Evolutionary conservation across 1,139 yeast species (phyloP).

Genomic region (Williopsis jadinii): DNA sequence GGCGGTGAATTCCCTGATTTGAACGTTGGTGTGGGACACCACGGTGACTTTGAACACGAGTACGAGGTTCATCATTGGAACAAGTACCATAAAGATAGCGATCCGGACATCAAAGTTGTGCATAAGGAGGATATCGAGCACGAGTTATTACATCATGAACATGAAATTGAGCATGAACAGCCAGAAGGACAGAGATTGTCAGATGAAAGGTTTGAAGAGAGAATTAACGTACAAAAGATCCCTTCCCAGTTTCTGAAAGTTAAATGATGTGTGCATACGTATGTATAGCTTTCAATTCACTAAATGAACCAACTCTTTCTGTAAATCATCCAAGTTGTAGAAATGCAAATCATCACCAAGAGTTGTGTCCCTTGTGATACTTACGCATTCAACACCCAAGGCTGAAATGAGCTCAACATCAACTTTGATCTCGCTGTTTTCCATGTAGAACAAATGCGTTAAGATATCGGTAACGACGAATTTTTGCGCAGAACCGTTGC

Average conservation of each 20-base stretch:
- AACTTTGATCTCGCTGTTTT: conserved; percentile 40
- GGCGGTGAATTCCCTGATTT: conserved; percentile 86
- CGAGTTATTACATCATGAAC: conserved; percentile 81
- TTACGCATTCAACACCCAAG: conserved; percentile 40
- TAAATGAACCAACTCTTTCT: conserved; percentile 23
- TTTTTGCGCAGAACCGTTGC: background rate
- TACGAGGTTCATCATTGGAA: conserved; percentile 96
- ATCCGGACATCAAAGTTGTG: conserved; percentile 72
- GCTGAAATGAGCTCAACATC: conserved; percentile 32
- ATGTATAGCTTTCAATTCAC: background rate
- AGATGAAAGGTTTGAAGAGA: conserved; percentile 31
- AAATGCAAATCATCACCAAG: conserved; percentile 9
- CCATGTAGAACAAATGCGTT: conserved; percentile 51
- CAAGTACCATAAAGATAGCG: conserved; percentile 70
- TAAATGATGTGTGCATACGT: background rate
- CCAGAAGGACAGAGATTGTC: conserved; percentile 28
- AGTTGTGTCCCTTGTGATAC: conserved; percentile 27
- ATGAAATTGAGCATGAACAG: conserved; percentile 72
- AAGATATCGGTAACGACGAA: conserved; percentile 36
- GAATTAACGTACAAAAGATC: conserved; percentile 27
- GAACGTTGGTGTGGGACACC: conserved; percentile 96
- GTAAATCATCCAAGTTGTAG: conserved; percentile 36
- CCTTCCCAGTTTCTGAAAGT: conserved; percentile 29
- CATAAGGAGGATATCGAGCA: conserved; percentile 91
- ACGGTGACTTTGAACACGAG: conserved; percentile 88